Base-by-base conservation (phyloP, 306 rosid species). In the Coriaria nepalensis region DNA sequence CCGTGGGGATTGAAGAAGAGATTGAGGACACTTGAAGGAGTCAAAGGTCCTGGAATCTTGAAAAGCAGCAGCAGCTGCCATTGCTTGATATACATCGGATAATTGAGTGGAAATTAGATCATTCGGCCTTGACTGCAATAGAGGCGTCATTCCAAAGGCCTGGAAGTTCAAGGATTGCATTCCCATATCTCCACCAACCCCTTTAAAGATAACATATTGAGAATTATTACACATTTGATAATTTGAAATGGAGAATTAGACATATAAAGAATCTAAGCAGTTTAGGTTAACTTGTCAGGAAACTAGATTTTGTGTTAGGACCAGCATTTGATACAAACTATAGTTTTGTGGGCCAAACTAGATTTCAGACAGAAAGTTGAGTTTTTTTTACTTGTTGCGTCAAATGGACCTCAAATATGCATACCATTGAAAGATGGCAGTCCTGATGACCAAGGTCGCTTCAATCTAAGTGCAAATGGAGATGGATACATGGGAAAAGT, bases 401-500 rank as follows among this genome's bases (percentile, higher is more conserved):
- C 36, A 47, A 35, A 13, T 6, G 13, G 13, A 15, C 53, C 38
- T 4, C 37, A 35, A 42, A 49, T 32, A 44, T 7, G 36, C 53
- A 73, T 59, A 85, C 95, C 95, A 5, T 75, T 87, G 62, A 81
- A 81, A 45, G 93, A 67, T 36, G 95, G 93, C 42, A 81, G 49
- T 47, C 93, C 95, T 0, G 93, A 60, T 45, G 84, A 85, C 95
- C 95, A 85, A 1, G 87, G 82, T 43, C 87, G 79, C 66, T 85
- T 85, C 52, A 85, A 84, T 57, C 95, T 73, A 13, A 85, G 82
- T 6, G 95, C 93, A 43, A 85, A 85, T 33, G 93, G 80, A 5
- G 95, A 81, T 42, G 95, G 93, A 69, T 85, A 85, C 95, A 85
- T 85, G 9, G 95, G 95, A 65, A 85, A 85, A 14, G 95, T 85